Conservation (phyloP, 805 yeast genomes). For the Pichia thaimueangensis region DNA sequence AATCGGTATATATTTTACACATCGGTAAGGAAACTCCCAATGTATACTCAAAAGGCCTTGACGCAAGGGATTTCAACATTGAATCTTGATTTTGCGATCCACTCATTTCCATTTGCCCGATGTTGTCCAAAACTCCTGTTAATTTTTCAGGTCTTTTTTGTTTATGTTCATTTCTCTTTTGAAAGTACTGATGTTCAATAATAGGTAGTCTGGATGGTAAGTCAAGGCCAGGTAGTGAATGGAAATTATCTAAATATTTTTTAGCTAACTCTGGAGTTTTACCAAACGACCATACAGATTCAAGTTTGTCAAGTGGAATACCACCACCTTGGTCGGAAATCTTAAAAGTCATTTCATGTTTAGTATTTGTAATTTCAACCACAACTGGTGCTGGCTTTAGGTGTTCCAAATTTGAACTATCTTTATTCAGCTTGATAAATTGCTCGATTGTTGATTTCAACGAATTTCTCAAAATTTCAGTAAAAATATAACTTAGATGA, state of each 20-base stretch:
- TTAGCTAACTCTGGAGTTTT: slow-evolving; percentile 57
- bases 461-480: slow-evolving; percentile 83
- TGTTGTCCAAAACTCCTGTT: slow-evolving; percentile 24
- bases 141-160: slow-evolving; percentile 9
- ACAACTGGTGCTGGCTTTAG: slow-evolving; percentile 59
- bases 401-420: slow-evolving; percentile 12
- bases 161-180: not conserved
- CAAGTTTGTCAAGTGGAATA: slow-evolving; percentile 49
- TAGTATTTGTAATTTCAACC: slow-evolving; percentile 65
- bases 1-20: slow-evolving; percentile 89
- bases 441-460: slow-evolving; percentile 69
- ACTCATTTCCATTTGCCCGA: slow-evolving; percentile 29
- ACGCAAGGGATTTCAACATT: slow-evolving; percentile 58
- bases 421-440: slow-evolving; percentile 27
- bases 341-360: slow-evolving; percentile 64
- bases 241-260: slow-evolving; percentile 57
- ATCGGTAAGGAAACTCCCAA: slow-evolving; percentile 88
- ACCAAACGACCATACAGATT: slow-evolving; percentile 82
- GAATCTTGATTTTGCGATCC: slow-evolving; percentile 28
- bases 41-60: slow-evolving; percentile 67
- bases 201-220: slow-evolving; percentile 27
- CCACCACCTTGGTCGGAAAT: slow-evolving; percentile 94
- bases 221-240: slow-evolving; percentile 58
- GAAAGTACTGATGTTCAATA: slow-evolving; percentile 14
- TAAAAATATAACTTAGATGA: slow-evolving; percentile 79